Evolutionary conservation across 2,329 filamentous ascomycete genomes (phyloP), one percentile per base, ranked within the genome.

Genomic region (Penicillium sp.): DNA sequence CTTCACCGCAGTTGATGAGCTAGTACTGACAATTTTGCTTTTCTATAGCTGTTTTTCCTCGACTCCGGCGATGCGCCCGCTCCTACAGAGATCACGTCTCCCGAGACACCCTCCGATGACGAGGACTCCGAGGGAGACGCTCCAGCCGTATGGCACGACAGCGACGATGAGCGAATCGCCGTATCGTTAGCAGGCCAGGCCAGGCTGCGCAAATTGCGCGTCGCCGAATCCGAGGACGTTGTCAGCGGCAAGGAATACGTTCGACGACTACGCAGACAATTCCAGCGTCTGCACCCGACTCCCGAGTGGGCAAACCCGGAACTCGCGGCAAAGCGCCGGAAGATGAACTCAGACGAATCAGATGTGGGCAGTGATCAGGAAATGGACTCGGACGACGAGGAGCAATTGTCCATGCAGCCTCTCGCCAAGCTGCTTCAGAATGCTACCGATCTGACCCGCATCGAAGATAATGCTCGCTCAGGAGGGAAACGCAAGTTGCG

Each of bases 181-280:
- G 81, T 99, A 44, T 97, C 92, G 13, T 80, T 99, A 35, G 88
- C 90, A 3, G 82, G 84, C 24, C 85, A 87, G 40, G 82, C 85
- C 43, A 82, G 89, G 58, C 71, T 96, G 67, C 84, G 92, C 60
- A 97, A 97, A 72, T 78, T 99, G 56, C 83, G 94, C 55, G 78
- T 85, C 45, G 86, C 84, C 2, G 90, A 92, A 66, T 83, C 82
- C 1, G 94, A 99, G 65, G 94, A 99, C 69, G 69, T 95, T 10
- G 83, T 99, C 57, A 90, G 77, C 61, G 94, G 94, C 43, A 86
- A 84, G 55, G 92, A 96, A 70, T 99, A 99, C 71, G 83, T 86
- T 50, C 82, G 81, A 63, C 79, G 94, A 58, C 74, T 99, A 63
- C 84, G 92, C 53, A 84, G 86, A 65, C 92, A 96, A 68, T 95